Evolutionary conservation across 495 filamentous ascomycete genomes (phyloP).

Genomic region (Copromyces sp.): DNA sequence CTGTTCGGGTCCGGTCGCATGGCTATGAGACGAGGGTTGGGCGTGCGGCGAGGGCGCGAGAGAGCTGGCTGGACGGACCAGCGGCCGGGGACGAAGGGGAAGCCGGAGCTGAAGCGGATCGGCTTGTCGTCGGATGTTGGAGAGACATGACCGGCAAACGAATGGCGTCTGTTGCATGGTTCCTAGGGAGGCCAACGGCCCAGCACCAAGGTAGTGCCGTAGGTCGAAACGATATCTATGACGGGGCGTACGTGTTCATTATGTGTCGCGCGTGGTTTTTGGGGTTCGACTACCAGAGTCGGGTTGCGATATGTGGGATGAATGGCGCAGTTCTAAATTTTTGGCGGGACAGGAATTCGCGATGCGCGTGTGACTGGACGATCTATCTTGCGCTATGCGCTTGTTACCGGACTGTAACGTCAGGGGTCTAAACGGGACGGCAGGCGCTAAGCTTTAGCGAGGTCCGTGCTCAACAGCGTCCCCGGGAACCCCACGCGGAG

Average conservation of each 20-base stretch:
- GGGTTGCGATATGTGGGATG: neutral
- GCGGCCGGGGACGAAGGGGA: neutral
- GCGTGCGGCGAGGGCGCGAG: neutral
- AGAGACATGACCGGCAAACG: constrained; percentile 11
- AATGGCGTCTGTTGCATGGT: constrained; percentile 12
- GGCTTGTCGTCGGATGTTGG: constrained; percentile 1
- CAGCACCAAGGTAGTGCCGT: neutral
- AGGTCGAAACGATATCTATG: neutral
- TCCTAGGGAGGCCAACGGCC: neutral
- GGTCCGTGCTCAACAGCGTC: neutral
- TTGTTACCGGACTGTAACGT: neutral
- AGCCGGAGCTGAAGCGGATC: neutral
- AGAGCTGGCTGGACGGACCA: neutral
- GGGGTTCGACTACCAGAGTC: neutral
- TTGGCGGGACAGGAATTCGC: neutral
- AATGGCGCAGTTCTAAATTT: neutral
- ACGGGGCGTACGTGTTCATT: neutral
- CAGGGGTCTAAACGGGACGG: neutral
- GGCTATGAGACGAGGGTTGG: neutral
- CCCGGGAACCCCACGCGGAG: neutral
- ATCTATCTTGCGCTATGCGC: neutral
- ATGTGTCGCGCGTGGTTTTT: neutral
- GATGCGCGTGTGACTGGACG: neutral
- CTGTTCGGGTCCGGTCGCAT: neutral
- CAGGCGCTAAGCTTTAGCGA: neutral